phyloP scores from a whole-genome alignment of 805 yeast genomes.

The Candida qinlingensis region DNA sequence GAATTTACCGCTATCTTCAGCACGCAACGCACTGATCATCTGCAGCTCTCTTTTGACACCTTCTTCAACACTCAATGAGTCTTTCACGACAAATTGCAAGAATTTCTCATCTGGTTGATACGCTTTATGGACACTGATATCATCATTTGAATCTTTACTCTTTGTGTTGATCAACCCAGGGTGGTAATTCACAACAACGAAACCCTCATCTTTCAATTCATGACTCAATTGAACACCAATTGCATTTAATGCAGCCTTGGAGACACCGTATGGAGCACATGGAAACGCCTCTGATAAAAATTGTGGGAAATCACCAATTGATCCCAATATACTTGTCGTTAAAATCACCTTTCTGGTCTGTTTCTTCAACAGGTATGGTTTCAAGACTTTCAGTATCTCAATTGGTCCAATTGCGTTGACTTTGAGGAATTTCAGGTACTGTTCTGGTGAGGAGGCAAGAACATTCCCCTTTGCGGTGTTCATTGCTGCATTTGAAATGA shows the following conservation, averaged over 20 bases:
- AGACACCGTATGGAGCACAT: slow-evolving; percentile 29
- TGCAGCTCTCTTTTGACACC: slow-evolving; percentile 16
- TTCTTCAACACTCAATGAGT: slow-evolving; percentile 10
- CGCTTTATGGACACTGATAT: slow-evolving; percentile 7
- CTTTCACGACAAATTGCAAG: slow-evolving; percentile 8
- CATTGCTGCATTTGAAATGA: slow-evolving; percentile 32
- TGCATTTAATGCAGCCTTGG: slow-evolving; percentile 34
- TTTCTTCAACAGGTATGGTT: slow-evolving; percentile 25
- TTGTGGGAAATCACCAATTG: slow-evolving; percentile 20
- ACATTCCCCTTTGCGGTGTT: slow-evolving; percentile 18
- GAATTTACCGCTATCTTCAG: slow-evolving; percentile 18
- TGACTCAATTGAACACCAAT: slow-evolving; percentile 22
- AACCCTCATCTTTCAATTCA: slow-evolving; percentile 24
- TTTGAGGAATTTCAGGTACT: slow-evolving; percentile 17
- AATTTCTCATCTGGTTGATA: slow-evolving; percentile 13
- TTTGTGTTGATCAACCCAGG: slow-evolving; percentile 25
- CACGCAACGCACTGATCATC: slow-evolving; percentile 10
- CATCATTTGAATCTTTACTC: slow-evolving; percentile 8
- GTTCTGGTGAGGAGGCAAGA: slow-evolving; percentile 17
- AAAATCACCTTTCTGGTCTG: slow-evolving; percentile 26
- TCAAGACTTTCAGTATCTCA: slow-evolving; percentile 25
- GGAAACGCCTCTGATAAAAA: slow-evolving; percentile 15
- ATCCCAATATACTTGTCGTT: slow-evolving; percentile 27
- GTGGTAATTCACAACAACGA: slow-evolving; percentile 24
- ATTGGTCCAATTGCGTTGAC: slow-evolving; percentile 31